Evolutionary conservation across 108 stramenopile genomes (phyloP), one percentile per base, ranked within the genome.

Genomic region (Cylindrotheca closterium): DNA sequence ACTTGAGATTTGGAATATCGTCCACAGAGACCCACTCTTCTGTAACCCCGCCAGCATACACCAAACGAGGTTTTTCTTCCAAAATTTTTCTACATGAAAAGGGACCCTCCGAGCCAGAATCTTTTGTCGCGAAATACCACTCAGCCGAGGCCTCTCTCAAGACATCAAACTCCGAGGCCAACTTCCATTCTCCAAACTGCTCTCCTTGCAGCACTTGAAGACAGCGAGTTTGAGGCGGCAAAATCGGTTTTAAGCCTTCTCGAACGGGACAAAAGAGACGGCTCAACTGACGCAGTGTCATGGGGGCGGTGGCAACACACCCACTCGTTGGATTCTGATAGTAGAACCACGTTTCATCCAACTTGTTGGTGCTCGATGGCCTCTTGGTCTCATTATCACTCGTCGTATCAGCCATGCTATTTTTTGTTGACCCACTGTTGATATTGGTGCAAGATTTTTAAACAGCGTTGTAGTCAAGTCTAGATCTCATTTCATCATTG

Each of bases 291-390:
- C 76, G 69, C 17, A 77, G 17, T 0, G 81, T 80, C 47, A 84
- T 67, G 0, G 80, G 73, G 0, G 79, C 50, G 0, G 67, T 49
- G 25, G 87, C 84, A 3, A 80, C 72, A 18, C 61, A 34, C 18
- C 90, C 90, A 27, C 83, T 84, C 21, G 53, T 63, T 17, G 71
- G 72, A 67, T 88, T 88, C 55, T 88, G 90, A 60, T 88, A 88
- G 59, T 62, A 74, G 28, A 49, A 74, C 45, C 33, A 67, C 18
- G 15, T n/a, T 12, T 64, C 47, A 50, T 67, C 66, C n/a, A 67
- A 55, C 18, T 31, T 24, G 12, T 49, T 17, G 51, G 15, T 42
- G n/a, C n/a, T n/a, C n/a, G n/a, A n/a, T n/a, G n/a, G n/a, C n/a
- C n/a, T n/a, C n/a, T n/a, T n/a, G n/a, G n/a, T n/a, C n/a, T n/a